Evolutionary conservation across 2,329 filamentous ascomycete genomes (phyloP).

Genomic region (Verticillium tricorpus): DNA sequence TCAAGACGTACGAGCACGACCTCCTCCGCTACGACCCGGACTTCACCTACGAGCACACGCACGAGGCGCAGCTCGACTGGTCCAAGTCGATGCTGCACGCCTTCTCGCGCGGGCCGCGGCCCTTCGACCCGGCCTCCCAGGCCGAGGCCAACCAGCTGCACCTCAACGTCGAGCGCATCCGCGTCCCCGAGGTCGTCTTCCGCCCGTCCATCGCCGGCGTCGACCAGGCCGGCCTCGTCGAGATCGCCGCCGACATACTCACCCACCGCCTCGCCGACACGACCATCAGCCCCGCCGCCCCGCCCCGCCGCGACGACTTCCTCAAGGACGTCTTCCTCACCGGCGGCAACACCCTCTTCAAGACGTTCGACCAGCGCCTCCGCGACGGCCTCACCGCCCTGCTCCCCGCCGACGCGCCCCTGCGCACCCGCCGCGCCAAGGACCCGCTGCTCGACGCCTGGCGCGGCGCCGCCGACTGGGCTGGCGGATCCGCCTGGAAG

Average conservation of each 20-base stretch:
- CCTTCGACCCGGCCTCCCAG: conserved; percentile 76
- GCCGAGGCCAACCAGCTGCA: conserved; percentile 83
- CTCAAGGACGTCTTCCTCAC: conserved; percentile 88
- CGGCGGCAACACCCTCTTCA: conserved; percentile 85
- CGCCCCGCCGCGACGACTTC: conserved; percentile 58
- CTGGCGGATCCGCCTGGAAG: conserved; percentile 54
- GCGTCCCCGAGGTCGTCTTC: conserved; percentile 89
- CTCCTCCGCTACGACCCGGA: conserved; percentile 80
- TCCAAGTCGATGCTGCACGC: conserved; percentile 86
- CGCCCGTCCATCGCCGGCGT: conserved; percentile 87
- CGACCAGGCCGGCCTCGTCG: conserved; percentile 88
- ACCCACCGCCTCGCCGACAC: conserved; percentile 68
- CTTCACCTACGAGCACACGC: conserved; percentile 89
- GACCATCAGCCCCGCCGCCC: neutral
- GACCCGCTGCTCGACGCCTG: conserved; percentile 85
- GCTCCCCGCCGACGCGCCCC: conserved; percentile 61
- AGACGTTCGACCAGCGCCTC: conserved; percentile 80
- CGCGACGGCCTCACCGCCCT: conserved; percentile 66
- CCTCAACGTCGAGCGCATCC: conserved; percentile 93
- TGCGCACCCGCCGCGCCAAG: conserved; percentile 68
- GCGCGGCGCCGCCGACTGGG: conserved; percentile 89
- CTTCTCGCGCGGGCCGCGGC: conserved; percentile 81
- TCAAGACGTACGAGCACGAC: conserved; percentile 77
- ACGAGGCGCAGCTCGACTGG: conserved; percentile 93
- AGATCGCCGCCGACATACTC: conserved; percentile 87